Evolutionary conservation across 768 basidiomycete genomes (phyloP).

Genomic region (Russula vinacea): DNA sequence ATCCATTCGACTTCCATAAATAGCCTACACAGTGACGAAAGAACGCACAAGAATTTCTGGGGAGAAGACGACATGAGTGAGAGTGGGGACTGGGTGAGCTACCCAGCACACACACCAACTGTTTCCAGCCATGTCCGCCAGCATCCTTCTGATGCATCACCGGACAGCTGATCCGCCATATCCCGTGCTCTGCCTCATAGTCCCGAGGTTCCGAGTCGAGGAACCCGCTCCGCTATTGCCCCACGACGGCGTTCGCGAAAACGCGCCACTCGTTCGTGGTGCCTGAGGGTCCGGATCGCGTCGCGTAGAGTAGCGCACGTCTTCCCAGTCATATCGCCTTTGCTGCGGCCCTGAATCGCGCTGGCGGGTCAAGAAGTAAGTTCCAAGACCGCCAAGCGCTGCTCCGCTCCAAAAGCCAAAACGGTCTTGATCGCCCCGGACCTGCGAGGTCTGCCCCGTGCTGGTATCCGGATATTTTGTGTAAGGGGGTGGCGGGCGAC

Average conservation of each 20-base stretch:
- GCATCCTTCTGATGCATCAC: slow-evolving; percentile 36
- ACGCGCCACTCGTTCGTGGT: slow-evolving; percentile 27
- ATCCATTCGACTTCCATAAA: neutral
- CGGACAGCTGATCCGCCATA: slow-evolving; percentile 75
- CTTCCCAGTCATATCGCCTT: slow-evolving; percentile 61
- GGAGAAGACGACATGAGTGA: neutral
- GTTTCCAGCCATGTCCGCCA: neutral
- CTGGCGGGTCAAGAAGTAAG: slow-evolving; percentile 46
- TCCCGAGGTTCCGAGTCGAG: slow-evolving; percentile 53
- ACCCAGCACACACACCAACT: neutral
- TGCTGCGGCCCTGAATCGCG: slow-evolving; percentile 33
- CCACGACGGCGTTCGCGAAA: slow-evolving; percentile 15
- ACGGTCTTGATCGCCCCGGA: neutral
- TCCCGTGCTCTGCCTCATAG: slow-evolving; percentile 74
- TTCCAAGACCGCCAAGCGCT: slow-evolving; percentile 65
- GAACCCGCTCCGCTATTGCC: slow-evolving; percentile 60
- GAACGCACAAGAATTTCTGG: neutral
- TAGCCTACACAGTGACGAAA: slow-evolving; percentile 1
- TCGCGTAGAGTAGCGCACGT: slow-evolving; percentile 33
- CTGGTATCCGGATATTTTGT: slow-evolving; percentile 35
- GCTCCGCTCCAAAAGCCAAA: slow-evolving; percentile 89
- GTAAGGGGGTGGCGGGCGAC: slow-evolving; percentile 54
- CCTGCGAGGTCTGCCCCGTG: neutral
- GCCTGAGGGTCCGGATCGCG: slow-evolving; percentile 34
- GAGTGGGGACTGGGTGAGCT: neutral